A percentile compares a stretch with the other conserved stretches of the same genome.
phyloP scores from a whole-genome alignment of 306 rosid species.

The Carpinus viminea region DNA sequence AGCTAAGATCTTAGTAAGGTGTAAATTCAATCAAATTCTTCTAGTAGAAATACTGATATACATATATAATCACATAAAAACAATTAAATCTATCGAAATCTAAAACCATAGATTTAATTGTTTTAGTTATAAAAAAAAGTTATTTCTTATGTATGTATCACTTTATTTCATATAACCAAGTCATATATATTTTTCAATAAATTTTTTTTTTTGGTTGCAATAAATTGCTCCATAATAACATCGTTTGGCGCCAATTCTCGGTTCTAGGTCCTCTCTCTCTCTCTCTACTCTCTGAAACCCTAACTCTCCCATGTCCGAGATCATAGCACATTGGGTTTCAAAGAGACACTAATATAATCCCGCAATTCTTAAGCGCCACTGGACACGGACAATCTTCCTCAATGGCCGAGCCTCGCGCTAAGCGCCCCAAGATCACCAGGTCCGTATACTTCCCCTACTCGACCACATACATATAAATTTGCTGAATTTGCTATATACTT shows the following conservation, averaged over 20 bases:
- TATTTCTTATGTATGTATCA: too few relatives aligned
- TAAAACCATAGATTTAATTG: too few relatives aligned
- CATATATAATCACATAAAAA: too few relatives aligned
- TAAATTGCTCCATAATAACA: not conserved
- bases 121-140: too few relatives aligned
- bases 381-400: not conserved
- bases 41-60: too few relatives aligned
- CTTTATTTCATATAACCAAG: too few relatives aligned
- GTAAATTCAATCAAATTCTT: too few relatives aligned
- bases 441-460: slow-evolving; percentile 26
- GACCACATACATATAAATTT: not conserved
- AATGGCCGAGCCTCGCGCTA: slow-evolving; percentile 66
- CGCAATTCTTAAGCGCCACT: not conserved
- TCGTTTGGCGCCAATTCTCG: slow-evolving; percentile 33
- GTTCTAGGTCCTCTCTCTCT: not conserved
- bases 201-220: not conserved
- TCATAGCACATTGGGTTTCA: slow-evolving; percentile 21
- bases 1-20: too few relatives aligned
- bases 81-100: too few relatives aligned
- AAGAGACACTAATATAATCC: not conserved
- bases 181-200: too few relatives aligned
- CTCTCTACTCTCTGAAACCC: slow-evolving; percentile 36
- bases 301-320: slow-evolving; percentile 24
- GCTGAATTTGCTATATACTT: not conserved
- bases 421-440: slow-evolving; percentile 76